phyloP scores from a whole-genome alignment of 305 asterid genomes.

The Coffea humblotiana region DNA sequence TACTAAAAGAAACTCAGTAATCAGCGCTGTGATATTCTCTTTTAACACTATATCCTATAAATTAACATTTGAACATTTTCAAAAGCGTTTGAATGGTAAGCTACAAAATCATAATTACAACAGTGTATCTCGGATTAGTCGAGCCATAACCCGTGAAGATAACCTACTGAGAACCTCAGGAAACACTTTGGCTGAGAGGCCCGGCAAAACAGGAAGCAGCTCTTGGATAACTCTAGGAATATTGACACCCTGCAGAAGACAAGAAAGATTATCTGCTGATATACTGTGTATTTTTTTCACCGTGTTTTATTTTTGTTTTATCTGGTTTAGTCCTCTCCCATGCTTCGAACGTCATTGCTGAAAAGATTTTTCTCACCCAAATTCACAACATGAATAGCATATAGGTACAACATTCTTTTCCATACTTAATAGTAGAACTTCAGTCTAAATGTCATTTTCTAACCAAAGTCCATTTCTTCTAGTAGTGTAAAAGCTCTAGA shows the following conservation, averaged over 20 bases:
- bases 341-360: background rate
- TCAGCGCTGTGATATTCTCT: background rate
- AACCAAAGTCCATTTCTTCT: background rate
- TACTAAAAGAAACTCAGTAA: background rate
- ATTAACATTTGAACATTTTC: conserved; percentile 22
- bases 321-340: background rate
- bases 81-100: conserved; percentile 19
- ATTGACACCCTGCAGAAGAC: conserved; percentile 57
- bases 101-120: conserved; percentile 31
- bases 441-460: background rate
- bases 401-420: background rate
- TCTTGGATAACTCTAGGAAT: conserved; percentile 72
- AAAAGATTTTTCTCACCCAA: background rate
- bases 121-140: conserved; percentile 66
- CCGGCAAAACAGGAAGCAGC: conserved; percentile 90
- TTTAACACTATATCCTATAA: conserved; percentile 1
- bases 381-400: background rate
- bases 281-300: background rate
- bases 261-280: background rate
- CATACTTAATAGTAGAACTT: background rate
- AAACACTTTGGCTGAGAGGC: conserved; percentile 76
- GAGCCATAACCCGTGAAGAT: conserved; percentile 81
- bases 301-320: background rate
- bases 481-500: background rate
- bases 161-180: conserved; percentile 84